Conservation (phyloP, 768 basidiomycete genomes). For the Collybia sordida region DNA sequence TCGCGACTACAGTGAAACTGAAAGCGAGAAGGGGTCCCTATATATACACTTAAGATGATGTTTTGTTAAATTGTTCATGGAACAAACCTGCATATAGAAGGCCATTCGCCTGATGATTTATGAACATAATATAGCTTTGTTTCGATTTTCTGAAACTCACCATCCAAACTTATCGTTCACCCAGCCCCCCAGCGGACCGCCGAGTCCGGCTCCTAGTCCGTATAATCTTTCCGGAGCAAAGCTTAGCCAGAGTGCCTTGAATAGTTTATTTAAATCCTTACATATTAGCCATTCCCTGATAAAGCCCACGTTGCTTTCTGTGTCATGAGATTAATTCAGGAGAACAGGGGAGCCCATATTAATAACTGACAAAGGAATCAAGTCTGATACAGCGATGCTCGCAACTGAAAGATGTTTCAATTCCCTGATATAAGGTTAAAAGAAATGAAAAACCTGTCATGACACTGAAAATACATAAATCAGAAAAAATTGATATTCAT, state of each 20-base stretch:
- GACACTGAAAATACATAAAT: conserved; percentile 46
- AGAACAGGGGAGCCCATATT: conserved; percentile 3
- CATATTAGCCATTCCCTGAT: conserved; percentile 92
- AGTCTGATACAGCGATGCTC: conserved; percentile 82
- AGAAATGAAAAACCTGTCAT: conserved; percentile 67
- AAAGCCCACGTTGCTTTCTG: conserved; percentile 84
- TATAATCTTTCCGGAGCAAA: conserved; percentile 52
- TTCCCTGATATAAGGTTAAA: conserved; percentile 17
- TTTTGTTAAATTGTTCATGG: background rate
- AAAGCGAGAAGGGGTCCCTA: conserved; percentile 78
- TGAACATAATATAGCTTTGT: conserved; percentile 2
- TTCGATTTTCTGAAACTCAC: conserved; percentile 40
- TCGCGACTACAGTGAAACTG: conserved; percentile 67
- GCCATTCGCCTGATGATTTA: conserved; percentile 66
- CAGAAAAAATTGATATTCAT: conserved; percentile 20
- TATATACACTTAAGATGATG: conserved; percentile 10
- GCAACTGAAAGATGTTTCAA: conserved; percentile 53
- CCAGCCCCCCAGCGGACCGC: conserved; percentile 83
- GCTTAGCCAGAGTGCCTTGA: background rate
- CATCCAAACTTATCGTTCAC: conserved; percentile 85
- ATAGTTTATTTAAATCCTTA: conserved; percentile 34
- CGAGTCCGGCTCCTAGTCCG: conserved; percentile 79
- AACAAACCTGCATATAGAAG: conserved; percentile 78
- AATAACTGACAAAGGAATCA: conserved; percentile 77
- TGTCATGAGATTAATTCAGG: conserved; percentile 4